These are phyloP conservation scores for Trichophaea hybrida DNA, from an alignment of 2,329 filamentous ascomycete genomes.

Conservation along the genomic window DNA sequence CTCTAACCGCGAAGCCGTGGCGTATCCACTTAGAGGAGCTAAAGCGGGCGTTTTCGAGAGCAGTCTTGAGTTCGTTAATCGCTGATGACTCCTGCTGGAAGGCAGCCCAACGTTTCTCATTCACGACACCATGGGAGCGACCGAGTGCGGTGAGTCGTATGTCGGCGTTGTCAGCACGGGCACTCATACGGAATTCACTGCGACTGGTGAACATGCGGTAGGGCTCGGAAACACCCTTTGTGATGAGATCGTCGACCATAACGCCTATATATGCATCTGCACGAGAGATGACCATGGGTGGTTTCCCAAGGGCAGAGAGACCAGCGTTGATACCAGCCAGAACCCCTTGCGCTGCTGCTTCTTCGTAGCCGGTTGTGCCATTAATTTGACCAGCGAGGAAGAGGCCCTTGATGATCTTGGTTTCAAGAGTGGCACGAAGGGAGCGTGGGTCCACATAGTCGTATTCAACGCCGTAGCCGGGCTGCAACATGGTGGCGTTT, in stretches of 20 bases:
- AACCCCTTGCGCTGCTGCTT: conserved; percentile 85
- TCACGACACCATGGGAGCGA: conserved; percentile 59
- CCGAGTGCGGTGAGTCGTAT: conserved; percentile 67
- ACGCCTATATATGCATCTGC: conserved; percentile 93
- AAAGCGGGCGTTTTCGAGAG: conserved; percentile 45
- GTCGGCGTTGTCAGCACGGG: conserved; percentile 89
- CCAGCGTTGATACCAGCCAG: conserved; percentile 90
- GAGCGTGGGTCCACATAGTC: conserved; percentile 93
- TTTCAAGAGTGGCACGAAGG: conserved; percentile 78
- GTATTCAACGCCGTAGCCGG: conserved; percentile 95
- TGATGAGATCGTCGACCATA: conserved; percentile 96
- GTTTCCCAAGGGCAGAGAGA: conserved; percentile 52
- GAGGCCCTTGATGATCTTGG: conserved; percentile 75
- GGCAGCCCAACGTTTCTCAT: conserved; percentile 59
- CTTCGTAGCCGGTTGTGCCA: conserved; percentile 94
- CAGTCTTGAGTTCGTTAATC: conserved; percentile 49
- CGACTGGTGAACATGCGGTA: conserved; percentile 97
- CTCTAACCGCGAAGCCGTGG: conserved; percentile 53
- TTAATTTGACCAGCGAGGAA: conserved; percentile 96
- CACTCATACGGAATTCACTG: conserved; percentile 87
- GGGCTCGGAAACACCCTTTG: conserved; percentile 90
- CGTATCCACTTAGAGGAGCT: conserved; percentile 52
- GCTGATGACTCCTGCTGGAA: conserved; percentile 53
- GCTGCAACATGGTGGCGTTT: conserved; percentile 78
- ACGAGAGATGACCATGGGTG: conserved; percentile 54